These are phyloP conservation scores for Phytophthora colocasiae DNA, from an alignment of 352 stramenopile genomes.

Conservation along the genomic window DNA sequence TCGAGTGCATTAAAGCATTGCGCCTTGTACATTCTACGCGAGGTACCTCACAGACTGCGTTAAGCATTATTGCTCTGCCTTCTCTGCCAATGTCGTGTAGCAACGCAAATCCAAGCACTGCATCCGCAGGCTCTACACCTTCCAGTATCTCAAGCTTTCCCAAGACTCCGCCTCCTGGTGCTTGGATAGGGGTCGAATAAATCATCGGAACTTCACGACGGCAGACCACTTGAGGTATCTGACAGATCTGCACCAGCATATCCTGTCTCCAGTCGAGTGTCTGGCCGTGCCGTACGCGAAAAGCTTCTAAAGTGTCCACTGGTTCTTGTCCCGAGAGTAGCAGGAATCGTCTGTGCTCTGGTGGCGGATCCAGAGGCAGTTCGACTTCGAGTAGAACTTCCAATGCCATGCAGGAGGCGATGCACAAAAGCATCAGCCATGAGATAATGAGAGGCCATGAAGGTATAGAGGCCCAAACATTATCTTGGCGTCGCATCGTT, in stretches of 20 bases:
- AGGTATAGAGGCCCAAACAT: constrained; percentile 2
- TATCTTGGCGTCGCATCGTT: constrained; percentile 9
- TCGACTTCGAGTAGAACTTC: constrained; percentile 34
- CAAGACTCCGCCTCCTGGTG: constrained; percentile 33
- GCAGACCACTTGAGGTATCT: constrained; percentile 44
- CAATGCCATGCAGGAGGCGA: constrained; percentile 29
- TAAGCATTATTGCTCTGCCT: constrained; percentile 40
- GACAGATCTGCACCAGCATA: constrained; percentile 55
- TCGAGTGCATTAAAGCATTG: constrained; percentile 53
- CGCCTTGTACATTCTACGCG: constrained; percentile 47
- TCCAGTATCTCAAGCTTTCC: constrained; percentile 62
- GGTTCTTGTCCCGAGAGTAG: constrained; percentile 53
- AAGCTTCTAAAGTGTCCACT: constrained; percentile 60
- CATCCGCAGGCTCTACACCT: constrained; percentile 58
- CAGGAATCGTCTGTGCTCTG: constrained; percentile 37
- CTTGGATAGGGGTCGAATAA: constrained; percentile 50
- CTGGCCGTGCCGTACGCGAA: constrained; percentile 49
- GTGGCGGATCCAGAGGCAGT: constrained; percentile 33
- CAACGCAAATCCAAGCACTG: constrained; percentile 49
- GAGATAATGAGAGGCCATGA: background rate
- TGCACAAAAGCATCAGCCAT: constrained; percentile 25
- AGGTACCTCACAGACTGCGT: constrained; percentile 50
- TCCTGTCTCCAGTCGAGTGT: constrained; percentile 41
- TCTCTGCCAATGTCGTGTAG: constrained; percentile 39
- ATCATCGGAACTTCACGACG: constrained; percentile 45